Evolutionary conservation across 495 filamentous ascomycete species (phyloP).

Genomic region (Parmelia sp.): DNA sequence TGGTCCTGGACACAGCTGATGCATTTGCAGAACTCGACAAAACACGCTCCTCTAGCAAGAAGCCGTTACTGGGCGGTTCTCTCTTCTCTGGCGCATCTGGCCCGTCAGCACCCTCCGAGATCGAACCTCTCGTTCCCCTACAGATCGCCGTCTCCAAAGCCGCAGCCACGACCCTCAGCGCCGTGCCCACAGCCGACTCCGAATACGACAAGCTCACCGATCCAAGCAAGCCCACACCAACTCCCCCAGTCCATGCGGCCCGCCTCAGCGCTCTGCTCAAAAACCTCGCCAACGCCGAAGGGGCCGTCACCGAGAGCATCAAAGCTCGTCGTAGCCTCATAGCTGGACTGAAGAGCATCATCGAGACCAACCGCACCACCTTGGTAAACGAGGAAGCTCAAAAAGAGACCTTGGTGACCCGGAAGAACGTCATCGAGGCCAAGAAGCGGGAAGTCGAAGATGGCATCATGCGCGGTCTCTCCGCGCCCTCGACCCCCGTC

Average conservation of each 20-base stretch:
- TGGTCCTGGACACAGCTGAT: conserved; percentile 7
- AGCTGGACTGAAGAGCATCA: conserved; percentile 70
- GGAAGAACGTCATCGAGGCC: conserved; percentile 59
- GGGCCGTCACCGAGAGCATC: conserved; percentile 81
- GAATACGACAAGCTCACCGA: conserved; percentile 81
- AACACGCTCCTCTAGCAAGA: conserved; percentile 58
- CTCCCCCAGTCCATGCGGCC: conserved; percentile 85
- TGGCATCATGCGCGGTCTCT: conserved; percentile 74
- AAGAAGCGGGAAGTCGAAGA: conserved; percentile 85
- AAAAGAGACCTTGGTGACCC: conserved; percentile 50
- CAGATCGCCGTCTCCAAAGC: conserved; percentile 69
- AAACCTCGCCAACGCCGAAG: conserved; percentile 82
- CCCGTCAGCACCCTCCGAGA: conserved; percentile 62
- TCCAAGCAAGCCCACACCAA: conserved; percentile 54
- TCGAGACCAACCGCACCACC: conserved; percentile 65
- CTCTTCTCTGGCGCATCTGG: conserved; percentile 54
- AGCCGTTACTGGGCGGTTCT: conserved; percentile 61
- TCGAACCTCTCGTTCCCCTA: conserved; percentile 63
- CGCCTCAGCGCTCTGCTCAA: conserved; percentile 82
- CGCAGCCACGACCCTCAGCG: conserved; percentile 51
- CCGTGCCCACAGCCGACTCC: conserved; percentile 59
- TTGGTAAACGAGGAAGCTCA: conserved; percentile 61
- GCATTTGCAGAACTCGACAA: conserved; percentile 66
- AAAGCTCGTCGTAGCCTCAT: conserved; percentile 76
- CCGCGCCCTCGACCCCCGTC: conserved; percentile 38